Base-by-base conservation (phyloP, 1,284 basidiomycete species). In the Papiliotrema terrestris region DNA sequence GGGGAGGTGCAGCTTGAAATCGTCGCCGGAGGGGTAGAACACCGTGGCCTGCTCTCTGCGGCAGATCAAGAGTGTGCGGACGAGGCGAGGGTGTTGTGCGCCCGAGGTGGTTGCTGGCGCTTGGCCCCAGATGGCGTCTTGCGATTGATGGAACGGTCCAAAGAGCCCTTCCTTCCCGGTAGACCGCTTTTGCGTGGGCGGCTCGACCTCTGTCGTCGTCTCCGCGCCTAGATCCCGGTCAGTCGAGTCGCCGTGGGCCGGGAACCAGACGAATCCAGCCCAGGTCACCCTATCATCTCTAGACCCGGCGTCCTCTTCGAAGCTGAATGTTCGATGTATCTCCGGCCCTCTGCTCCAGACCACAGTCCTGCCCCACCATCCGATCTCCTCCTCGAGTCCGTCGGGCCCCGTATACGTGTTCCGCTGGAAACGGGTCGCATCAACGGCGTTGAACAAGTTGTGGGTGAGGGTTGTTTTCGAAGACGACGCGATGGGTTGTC, bases 1-100 rank as follows among this genome's bases (percentile, higher is more conserved):
- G 0, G 91, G 91, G 0, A 94, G 75, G n/a, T 86, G 83, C 61
- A 91, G 85, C 0, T 85, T 86, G 66, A 86, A 86, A 64, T 89
- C 85, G 37, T 83, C 74, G 2, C 91, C 91, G 51, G 86, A 86
- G 51, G 83, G 78, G 51, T 87, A 80, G 67, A 85, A 89, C 44
- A 93, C 83, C 66, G 84, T 85, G 42, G 85, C 87, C 29, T 86
- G 82, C 62, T 83, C 86, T 39, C 87, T 82, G 20, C 93, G 78
- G 67, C 94, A 89, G 41, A 95, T 80, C 67, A 89, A 90, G 1
- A 91, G 80, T 1, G 83, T 86, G 79, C 83, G 69, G 20, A 46
- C 63, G 43, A 66, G 64, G 37, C 49, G 38, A 29, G 45, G 45
- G n/a, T 49, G 36, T 22, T 26, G 23, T 37, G 17, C 39, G 11